Conservation (phyloP, 306 rosid species). For the Lathyrus sativus region DNA sequence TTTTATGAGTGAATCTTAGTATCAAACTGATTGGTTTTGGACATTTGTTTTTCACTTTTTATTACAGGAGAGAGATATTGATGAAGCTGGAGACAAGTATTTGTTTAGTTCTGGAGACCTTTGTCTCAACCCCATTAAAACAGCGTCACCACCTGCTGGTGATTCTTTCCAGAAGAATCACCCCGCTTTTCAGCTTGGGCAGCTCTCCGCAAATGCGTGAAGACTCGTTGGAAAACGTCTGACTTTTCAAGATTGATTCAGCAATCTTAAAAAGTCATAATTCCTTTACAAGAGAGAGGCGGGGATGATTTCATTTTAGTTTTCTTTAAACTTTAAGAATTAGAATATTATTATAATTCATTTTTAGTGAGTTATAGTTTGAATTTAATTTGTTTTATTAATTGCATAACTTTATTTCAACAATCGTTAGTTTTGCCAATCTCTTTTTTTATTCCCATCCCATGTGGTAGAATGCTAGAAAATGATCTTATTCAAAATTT, state of each 20-base stretch:
- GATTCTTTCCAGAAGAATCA: constrained; percentile 38
- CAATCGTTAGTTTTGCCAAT: neutral
- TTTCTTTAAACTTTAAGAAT: constrained; percentile 11
- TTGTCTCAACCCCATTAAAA: constrained; percentile 80
- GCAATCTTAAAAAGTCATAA: too few species aligned
- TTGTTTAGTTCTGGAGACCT: constrained; percentile 73
- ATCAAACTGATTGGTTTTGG: constrained; percentile 34
- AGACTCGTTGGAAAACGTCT: constrained; percentile 61
- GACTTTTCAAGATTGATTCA: constrained; percentile 86
- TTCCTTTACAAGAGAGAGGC: too few species aligned
- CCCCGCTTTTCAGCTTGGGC: constrained; percentile 77
- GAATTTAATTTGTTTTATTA: constrained; percentile 4
- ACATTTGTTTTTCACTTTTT: constrained; percentile 2
- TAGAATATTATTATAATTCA: constrained; percentile 25
- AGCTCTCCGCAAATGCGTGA: constrained; percentile 62
- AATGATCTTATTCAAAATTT: too few species aligned
- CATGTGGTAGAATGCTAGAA: too few species aligned
- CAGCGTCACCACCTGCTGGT: constrained; percentile 48
- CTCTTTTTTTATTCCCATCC: neutral
- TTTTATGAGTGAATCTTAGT: neutral
- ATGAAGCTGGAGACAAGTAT: constrained; percentile 59
- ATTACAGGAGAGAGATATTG: constrained; percentile 61
- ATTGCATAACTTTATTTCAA: constrained; percentile 13
- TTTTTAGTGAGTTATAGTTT: constrained; percentile 2
- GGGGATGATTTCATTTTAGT: neutral